A percentile compares a stretch with the other conserved stretches of the same genome.
These are phyloP conservation scores for Vachellia collinsii DNA, from an alignment of 306 rosid genomes.

Conservation along the genomic window DNA sequence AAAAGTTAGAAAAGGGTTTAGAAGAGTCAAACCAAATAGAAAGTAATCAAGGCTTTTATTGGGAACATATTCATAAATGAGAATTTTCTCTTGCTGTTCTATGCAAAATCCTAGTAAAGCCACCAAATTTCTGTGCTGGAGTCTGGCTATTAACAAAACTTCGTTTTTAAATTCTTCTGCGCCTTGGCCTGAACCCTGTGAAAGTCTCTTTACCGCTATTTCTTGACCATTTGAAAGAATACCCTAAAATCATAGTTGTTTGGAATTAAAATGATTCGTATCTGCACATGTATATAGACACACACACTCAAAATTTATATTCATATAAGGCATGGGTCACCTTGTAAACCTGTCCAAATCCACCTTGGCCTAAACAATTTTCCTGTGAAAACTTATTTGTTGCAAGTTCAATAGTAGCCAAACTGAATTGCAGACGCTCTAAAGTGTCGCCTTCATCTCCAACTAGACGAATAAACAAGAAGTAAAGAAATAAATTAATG, in stretches of 20 bases:
- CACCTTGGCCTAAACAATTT: conserved; percentile 6
- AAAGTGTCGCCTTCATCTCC: conserved; percentile 22
- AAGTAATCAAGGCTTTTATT: conserved; percentile 11
- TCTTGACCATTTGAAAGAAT: conserved; percentile 12
- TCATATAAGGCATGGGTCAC: background rate
- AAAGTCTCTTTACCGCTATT: conserved; percentile 37
- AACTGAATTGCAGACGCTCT: background rate
- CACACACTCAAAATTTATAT: background rate
- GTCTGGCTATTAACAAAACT: background rate
- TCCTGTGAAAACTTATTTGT: background rate
- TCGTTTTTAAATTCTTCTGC: conserved; percentile 33
- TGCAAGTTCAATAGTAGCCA: conserved; percentile 11
- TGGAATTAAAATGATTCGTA: background rate
- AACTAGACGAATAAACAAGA: background rate
- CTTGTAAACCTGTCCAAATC: conserved; percentile 31
- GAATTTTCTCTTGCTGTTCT: background rate
- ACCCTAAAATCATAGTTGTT: background rate
- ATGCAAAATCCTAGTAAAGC: background rate
- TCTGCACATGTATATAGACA: too few relatives aligned
- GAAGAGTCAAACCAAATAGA: background rate
- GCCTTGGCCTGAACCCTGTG: conserved; percentile 23
- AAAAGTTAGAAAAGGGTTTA: background rate
- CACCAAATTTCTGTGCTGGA: conserved; percentile 13
- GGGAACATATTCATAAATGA: background rate
- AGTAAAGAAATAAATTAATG: background rate